Base-by-base conservation (phyloP, 2,329 filamentous ascomycete species). In the Dothiorella sarmentorum region DNA sequence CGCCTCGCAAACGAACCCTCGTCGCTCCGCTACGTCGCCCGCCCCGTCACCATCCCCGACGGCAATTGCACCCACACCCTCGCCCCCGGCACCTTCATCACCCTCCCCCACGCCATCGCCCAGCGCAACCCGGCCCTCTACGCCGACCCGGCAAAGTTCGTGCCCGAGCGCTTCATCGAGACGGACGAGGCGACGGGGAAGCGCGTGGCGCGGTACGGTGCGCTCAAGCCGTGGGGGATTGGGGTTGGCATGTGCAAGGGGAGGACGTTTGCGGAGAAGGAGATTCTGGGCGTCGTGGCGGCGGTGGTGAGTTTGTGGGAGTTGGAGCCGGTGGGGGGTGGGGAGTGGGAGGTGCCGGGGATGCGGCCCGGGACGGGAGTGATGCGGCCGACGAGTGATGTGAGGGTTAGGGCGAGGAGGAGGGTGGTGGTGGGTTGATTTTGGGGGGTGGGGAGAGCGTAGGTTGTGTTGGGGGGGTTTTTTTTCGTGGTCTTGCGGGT, bases 271-370 rank as follows among this genome's bases (percentile, higher is more conserved):
- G 80, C 79, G 2, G 77, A 83, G 64, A 73, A 76, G 47, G 75
- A 80, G 64, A 75, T 78, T 17, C 63, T 85, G 42, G 69, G 77
- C 22, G 78, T 82, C 43, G 75, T 77, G 1, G 81, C 82, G 15
- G 76, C 78, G 1, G 75, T 85, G 20, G 65, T 85, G 18, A 72
- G 76, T 5, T 74, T 82, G 64, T 86, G 82, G 82, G 79, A 85
- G 42, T 77, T 85, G 59, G 71, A 80, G 58, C 75, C 80, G 0
- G 74, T 59, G 10, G 35, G 20, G n/a, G 58, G 56, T 7, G 59
- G 55, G 13, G 26, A 20, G 31, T 62, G 61, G 61, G 45, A 57
- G 27, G 43, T 62, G 24, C 61, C 61, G 15, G 49, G 27, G 6
- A 59, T 52, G 59, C n/a, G 27, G 38, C 61, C 61, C 0, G 61